Base-by-base conservation (phyloP, 2,329 filamentous ascomycete species). In the Penicillium sp. region DNA sequence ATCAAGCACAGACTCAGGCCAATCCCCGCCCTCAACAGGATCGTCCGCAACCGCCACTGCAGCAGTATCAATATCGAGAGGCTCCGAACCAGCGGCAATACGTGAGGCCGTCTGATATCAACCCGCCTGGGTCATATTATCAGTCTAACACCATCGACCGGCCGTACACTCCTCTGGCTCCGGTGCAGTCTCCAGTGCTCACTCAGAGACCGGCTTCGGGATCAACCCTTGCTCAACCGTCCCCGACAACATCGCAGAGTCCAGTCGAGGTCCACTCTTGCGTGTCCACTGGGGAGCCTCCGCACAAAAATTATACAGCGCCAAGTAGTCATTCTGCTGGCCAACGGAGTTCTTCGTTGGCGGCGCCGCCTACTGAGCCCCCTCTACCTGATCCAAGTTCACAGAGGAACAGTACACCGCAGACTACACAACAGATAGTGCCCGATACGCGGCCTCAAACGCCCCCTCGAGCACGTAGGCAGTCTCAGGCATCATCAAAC, bases 31-130 rank as follows among this genome's bases (percentile, higher is more conserved):
- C 9, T 37, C 30, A 53, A 12, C 30, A 37, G n/a, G 8, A 35
- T n/a, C 30, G 19, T 3, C 15, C 33, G n/a, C 30, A 53, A n/a
- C n/a, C n/a, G n/a, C n/a, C n/a, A n/a, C n/a, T n/a, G 8, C 56
- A 40, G 24, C 60, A 62, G 37, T 57, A 47, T 49, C 30, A 33
- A 33, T 33, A 33, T 33, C 30, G 30, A 33, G 30, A 33, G 2
- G 30, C 30, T 33, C 9, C 9, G 9, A 33, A 10, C 30, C 30
- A 33, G 30, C 30, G 12, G n/a, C 60, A 62, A 47, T 57, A 47
- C 49, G 37, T 26, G 22, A 51, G 57, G n/a, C 45, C 47, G 3
- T 54, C 53, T 40, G 45, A 22, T 28, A 33, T 45, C 38, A 59
- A 38, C 26, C 33, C 51, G 9, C 40, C 53, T 4, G n/a, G n/a